Base-by-base conservation (phyloP, 805 yeast genomes). In the Cyberlindnera euphorbiae region DNA sequence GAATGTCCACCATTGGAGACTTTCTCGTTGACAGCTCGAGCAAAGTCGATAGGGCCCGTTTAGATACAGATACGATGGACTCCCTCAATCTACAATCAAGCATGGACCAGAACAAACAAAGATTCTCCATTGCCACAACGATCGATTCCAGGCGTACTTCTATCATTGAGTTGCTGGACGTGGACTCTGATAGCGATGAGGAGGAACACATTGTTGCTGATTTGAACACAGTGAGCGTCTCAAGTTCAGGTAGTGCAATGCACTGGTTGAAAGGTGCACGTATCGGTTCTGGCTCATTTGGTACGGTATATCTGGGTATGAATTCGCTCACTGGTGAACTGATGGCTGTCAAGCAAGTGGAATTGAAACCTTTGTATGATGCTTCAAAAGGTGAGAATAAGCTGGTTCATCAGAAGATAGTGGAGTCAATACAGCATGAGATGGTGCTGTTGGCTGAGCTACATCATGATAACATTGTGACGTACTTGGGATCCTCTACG, bases 301-400 rank as follows among this genome's bases (percentile, higher is more conserved):
- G 97, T 22, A 79, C 86, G 2, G 98, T 93, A 2, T 89, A 82
- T 44, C 64, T 93, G 25, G 98, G 97, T 0, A 78, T 93, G 79
- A 86, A 89, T 55, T 83, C 95, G 1, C 61, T 81, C 23, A 88
- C 95, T 0, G 98, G 98, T 28, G 97, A 88, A 55, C 67, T 93
- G 34, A 86, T 90, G 95, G 98, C 97, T 1, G 96, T 93, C 14
- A 93, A 93, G 55, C 96, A 89, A 57, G 96, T 93, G 1, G 82
- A 81, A 31, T 56, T 89, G 13, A 80, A 83, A 2, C 62, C 65
- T 4, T 47, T 57, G 17, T 59, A 63, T 24, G 64, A 66, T 42
- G 51, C 59, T 41, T 28, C 37, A 5, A 42, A 42, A 9, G 40
- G 46, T 17, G 47, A 50, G 26, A 45, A 49, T 12, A 47, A 46